Evolutionary conservation across 225 moss, liverwort and hornwort species (phyloP).

Genomic region (Polytrichum commune): DNA sequence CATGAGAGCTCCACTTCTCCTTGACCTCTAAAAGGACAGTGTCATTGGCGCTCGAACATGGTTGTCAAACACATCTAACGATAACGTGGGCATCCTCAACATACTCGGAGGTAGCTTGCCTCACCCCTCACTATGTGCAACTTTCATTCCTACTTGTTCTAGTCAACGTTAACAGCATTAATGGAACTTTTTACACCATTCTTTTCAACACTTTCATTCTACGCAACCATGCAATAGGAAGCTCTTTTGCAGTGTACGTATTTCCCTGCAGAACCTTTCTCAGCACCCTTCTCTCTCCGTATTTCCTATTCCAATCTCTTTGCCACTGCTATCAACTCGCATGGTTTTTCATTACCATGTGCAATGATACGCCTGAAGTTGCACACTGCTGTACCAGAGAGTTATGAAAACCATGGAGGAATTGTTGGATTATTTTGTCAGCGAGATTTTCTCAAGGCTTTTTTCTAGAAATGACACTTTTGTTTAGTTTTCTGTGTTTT

Average conservation of each 20-base stretch:
- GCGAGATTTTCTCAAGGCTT: too few species aligned
- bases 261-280: background rate
- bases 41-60: constrained; percentile 1
- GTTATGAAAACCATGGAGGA: too few species aligned
- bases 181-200: background rate
- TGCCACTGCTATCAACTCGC: too few species aligned
- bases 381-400: too few species aligned
- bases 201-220: background rate
- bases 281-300: background rate
- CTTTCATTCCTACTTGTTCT: background rate
- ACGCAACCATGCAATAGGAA: constrained; percentile 6
- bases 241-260: background rate
- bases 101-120: constrained; percentile 32
- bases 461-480: too few species aligned
- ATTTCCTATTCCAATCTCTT: background rate
- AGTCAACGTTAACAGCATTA: too few species aligned
- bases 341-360: too few species aligned
- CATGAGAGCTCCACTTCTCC: background rate
- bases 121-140: constrained; percentile 7
- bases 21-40: constrained; percentile 1
- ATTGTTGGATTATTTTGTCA: too few species aligned
- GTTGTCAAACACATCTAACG: background rate
- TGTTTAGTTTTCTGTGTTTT: too few species aligned
- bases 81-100: constrained; percentile 28
- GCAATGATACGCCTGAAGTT: too few species aligned